Base-by-base conservation (phyloP, 352 stramenopile species). In the Pythium aphanidermatum region DNA sequence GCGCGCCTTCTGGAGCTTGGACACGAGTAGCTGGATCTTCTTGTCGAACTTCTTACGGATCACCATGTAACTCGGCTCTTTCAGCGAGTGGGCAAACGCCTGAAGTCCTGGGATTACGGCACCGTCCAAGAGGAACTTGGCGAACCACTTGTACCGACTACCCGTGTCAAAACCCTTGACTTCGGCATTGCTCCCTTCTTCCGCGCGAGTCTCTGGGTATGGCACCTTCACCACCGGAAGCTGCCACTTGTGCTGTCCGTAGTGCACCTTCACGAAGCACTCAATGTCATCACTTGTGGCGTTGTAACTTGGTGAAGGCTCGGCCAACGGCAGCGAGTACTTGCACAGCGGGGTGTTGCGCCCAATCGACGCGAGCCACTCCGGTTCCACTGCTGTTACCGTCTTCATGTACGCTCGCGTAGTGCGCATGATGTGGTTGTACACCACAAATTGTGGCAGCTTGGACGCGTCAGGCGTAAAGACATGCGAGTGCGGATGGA, bases 331-430 rank as follows among this genome's bases (percentile, higher is more conserved):
- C 33, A 54, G 54, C 25, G 72, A 78, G 42, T 82, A 89, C 34
- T 70, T 74, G 51, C 78, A 90, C 38, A 92, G 46, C 26, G 81
- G 77, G 19, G 77, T 88, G 42, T 73, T 70, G 51, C 84, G 74
- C 9, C 67, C 78, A n/a, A 92, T 80, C 4, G 68, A 68, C n/a
- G 73, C 67, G 14, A 99, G 83, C 96, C 97, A 99, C 58, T 96
- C 79, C 5, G 93, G 88, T 51, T 99, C 96, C 12, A 99, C 91
- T 2, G 96, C 92, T 8, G 96, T 99, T 20, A 99, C 95, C 53
- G 85, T 98, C 53, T 92, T 97, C 91, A 99, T 98, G 73, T 98
- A 98, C 41, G 77, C 75, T 45, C 75, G 74, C 13, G 68, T 77
- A 3, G 80, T 85, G 30, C 77, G 77, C 67, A 81, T 76, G 46